A percentile compares a stretch with the other conserved stretches of the same genome.
These are phyloP conservation scores for Hibiscus syriacus DNA, from an alignment of 345 rosid genomes.

Conservation along the genomic window DNA sequence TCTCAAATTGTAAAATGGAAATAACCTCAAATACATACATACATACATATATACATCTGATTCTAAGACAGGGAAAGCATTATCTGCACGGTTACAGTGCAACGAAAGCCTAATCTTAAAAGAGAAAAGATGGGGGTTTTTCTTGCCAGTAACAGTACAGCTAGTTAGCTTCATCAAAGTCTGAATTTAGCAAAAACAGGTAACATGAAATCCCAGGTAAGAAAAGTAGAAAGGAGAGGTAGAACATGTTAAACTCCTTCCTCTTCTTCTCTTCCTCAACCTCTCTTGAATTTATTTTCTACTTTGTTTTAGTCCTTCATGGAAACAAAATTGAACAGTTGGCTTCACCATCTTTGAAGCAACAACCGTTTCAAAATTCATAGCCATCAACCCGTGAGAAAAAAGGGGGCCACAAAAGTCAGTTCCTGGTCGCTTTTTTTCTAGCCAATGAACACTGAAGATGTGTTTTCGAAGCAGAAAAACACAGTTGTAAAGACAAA, in stretches of 20 bases:
- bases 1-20: constrained; percentile 17
- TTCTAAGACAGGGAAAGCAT: neutral
- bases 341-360: neutral
- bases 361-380: neutral
- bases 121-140: constrained; percentile 14
- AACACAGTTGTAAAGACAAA: neutral
- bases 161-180: neutral
- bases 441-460: neutral
- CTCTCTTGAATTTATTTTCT: too few relatives aligned
- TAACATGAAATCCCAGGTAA: neutral
- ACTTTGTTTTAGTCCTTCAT: too few relatives aligned
- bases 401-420: neutral
- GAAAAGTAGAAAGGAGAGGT: too few relatives aligned
- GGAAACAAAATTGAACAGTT: too few relatives aligned
- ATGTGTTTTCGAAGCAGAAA: neutral
- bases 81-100: constrained; percentile 2
- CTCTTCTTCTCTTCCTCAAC: too few relatives aligned
- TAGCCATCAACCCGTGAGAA: neutral
- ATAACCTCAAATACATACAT: too few relatives aligned
- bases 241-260: too few relatives aligned
- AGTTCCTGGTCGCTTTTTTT: neutral
- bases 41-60: neutral
- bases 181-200: constrained; percentile 10
- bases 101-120: constrained; percentile 6
- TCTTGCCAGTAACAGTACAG: neutral